Base-by-base conservation (phyloP, 2,329 filamentous ascomycete genomes). In the Nemania abortiva region DNA sequence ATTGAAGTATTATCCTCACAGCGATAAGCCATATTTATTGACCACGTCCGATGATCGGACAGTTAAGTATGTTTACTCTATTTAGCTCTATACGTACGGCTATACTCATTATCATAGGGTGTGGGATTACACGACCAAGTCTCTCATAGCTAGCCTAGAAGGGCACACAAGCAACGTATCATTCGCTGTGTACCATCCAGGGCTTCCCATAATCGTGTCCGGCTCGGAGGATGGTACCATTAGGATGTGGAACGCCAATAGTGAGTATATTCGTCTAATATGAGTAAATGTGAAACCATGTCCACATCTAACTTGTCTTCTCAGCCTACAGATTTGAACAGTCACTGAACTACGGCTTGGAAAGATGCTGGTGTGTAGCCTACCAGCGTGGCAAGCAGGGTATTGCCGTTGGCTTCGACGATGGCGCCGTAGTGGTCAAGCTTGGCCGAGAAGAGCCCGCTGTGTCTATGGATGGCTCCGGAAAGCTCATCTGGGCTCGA, bases 61-160 rank as follows among this genome's bases (percentile, higher is more conserved):
- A 0, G 94, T 98, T 76, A 98, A 98, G 86, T 72, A 58, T 54
- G 70, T 57, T 65, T 29, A 0, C 6, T 58, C 15, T 47, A 1
- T 11, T 34, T 27, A 15, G 20, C 6, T 52, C 37, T 2, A 11
- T 18, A 18, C 1, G 9, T n/a, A 18, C 18, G 2, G 3, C 47
- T 9, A 1, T 59, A 20, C 61, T 70, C 15, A 31, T 34, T 20
- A 47, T 34, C n/a, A 55, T 34, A 72, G 70, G 42, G 90, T 99
- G 64, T 99, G 96, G 95, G 96, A 99, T 80, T 98, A 99, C 85
- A 98, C 95, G 13, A 98, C 95, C 57, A 99, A 99, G 84, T 96
- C 94, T 13, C 86, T 98, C 73, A 98, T 98, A 79, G 96, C 96
- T 34, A 98, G 95, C 2, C 87, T 99, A 56, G 96, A 99, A 81